Evolutionary conservation across 192 early-diverging fungal species (phyloP).

Genomic region (Backusella mclennaniae): DNA sequence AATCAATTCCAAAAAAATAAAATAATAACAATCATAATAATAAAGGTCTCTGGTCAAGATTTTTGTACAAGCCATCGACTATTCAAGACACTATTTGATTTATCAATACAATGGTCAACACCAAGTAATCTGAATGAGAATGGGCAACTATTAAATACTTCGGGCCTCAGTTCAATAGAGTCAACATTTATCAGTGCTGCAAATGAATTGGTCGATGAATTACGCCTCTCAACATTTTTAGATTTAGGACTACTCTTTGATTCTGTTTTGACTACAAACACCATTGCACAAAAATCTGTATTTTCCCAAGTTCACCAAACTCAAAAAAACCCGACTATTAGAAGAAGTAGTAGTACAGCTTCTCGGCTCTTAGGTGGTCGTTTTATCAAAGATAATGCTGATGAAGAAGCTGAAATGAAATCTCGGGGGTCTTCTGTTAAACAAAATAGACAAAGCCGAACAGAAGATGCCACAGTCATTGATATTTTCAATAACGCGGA

Average conservation of each 20-base stretch:
- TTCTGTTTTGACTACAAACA: constrained; percentile 19
- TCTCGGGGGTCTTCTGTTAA: not conserved
- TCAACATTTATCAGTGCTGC: constrained; percentile 12
- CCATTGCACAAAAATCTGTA: constrained; percentile 13
- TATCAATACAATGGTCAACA: constrained; percentile 19
- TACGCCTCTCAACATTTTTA: constrained; percentile 1
- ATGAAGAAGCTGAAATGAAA: not conserved
- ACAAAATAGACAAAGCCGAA: not conserved
- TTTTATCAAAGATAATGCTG: not conserved
- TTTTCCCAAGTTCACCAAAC: constrained; percentile 3
- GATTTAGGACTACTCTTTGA: constrained; percentile 21
- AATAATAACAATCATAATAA: not conserved
- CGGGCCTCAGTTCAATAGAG: not conserved
- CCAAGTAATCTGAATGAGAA: not conserved
- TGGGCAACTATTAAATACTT: not conserved
- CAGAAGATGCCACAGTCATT: constrained; percentile 8
- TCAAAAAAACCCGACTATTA: not conserved
- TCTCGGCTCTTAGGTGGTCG: not conserved
- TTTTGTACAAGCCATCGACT: constrained; percentile 20
- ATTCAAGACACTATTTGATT: constrained; percentile 10
- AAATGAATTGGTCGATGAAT: constrained; percentile 1
- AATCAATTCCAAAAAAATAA: not conserved
- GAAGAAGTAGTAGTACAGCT: not conserved
- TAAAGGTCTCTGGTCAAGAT: not conserved
- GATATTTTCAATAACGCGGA: constrained; percentile 1